Conservation (phyloP, 768 basidiomycete genomes). For the Rhodotorula diobovata region DNA sequence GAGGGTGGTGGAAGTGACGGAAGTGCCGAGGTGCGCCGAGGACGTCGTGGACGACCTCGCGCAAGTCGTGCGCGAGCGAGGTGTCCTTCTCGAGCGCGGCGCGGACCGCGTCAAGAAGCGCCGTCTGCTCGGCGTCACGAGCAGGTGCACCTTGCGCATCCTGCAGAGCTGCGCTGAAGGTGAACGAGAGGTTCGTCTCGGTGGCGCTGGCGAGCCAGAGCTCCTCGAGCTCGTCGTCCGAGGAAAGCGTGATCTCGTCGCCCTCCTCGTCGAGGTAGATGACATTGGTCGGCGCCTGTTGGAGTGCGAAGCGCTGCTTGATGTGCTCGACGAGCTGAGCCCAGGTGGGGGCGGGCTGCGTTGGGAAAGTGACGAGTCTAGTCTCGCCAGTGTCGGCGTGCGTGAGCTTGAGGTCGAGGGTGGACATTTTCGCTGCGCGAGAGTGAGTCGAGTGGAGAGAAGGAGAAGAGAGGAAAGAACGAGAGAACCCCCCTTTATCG, state of each 20-base stretch:
- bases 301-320: constrained; percentile 8
- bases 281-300: background rate
- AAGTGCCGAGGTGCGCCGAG: background rate
- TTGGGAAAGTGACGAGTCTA: background rate
- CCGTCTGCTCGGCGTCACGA: background rate
- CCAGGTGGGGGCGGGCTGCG: background rate
- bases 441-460: no score
- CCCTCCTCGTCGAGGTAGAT: constrained; percentile 5
- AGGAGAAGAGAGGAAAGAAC: background rate
- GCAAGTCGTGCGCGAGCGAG: constrained; percentile 1
- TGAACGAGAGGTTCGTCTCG: background rate
- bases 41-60: background rate
- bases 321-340: background rate
- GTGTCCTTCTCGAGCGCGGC: background rate
- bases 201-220: background rate
- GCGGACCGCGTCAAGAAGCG: background rate
- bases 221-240: background rate
- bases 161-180: background rate
- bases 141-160: background rate
- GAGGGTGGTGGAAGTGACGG: background rate
- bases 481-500: background rate
- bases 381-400: background rate
- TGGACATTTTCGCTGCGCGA: background rate
- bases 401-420: background rate
- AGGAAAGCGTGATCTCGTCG: constrained; percentile 6